phyloP scores from a whole-genome alignment of 148 eudicot genomes.

The Camellia granthamiana region DNA sequence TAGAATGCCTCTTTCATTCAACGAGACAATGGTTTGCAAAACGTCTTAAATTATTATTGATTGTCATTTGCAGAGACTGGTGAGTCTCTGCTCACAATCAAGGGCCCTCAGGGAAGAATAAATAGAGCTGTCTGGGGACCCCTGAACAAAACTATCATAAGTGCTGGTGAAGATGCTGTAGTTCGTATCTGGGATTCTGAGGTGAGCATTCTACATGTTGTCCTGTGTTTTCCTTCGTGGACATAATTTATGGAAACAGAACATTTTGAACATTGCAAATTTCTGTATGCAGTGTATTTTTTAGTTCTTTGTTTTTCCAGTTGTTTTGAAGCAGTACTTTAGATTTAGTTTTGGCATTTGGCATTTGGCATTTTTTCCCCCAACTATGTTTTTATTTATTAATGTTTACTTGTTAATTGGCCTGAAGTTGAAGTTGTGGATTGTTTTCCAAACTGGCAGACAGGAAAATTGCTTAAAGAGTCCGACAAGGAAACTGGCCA shows the following conservation, averaged over 20 bases:
- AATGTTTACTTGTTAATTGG: not conserved
- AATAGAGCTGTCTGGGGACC: slow-evolving; percentile 99
- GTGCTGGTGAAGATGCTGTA: slow-evolving; percentile 90
- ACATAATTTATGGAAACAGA: not conserved
- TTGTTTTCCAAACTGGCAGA: slow-evolving; percentile 42
- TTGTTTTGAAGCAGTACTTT: not conserved
- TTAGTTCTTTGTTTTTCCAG: not conserved
- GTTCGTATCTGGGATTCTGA: slow-evolving; percentile 91
- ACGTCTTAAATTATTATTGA: not conserved
- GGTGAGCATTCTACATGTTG: slow-evolving; percentile 31
- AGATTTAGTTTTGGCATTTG: not conserved
- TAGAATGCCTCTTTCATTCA: not conserved
- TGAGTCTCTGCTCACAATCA: slow-evolving; percentile 62
- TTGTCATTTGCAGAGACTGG: slow-evolving; percentile 52
- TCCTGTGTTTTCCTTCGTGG: not conserved
- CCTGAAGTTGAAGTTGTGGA: not conserved
- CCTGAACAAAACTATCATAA: slow-evolving; percentile 71
- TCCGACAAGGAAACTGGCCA: slow-evolving; percentile 70
- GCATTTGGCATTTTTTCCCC: not conserved
- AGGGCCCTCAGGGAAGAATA: slow-evolving; percentile 85
- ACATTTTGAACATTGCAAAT: not conserved
- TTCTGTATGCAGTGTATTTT: not conserved
- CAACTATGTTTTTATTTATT: not conserved
- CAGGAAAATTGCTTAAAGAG: slow-evolving; percentile 72
- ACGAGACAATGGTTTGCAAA: not conserved